These are phyloP conservation scores for Xylariomycetidae sp. DNA, from an alignment of 2,329 filamentous ascomycete genomes.

Conservation along the genomic window DNA sequence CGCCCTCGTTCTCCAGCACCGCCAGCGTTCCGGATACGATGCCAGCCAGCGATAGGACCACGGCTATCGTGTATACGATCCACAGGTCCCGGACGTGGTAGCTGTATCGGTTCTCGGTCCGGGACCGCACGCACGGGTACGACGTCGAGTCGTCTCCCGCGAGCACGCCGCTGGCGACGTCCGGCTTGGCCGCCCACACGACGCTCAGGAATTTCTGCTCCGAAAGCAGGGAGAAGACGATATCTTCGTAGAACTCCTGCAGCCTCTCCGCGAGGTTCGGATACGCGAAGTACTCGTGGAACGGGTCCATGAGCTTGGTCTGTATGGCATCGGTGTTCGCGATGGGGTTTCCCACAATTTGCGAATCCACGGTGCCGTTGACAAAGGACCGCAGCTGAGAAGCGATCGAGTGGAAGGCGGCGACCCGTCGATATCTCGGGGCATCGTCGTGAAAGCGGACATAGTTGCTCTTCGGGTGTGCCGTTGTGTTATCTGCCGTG, in stretches of 20 bases:
- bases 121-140: conserved; percentile 29
- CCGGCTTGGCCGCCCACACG: conserved; percentile 29
- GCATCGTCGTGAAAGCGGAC: conserved; percentile 21
- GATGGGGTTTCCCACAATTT: conserved; percentile 18
- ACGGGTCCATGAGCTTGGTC: conserved; percentile 36
- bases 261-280: conserved; percentile 23
- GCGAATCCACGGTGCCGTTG: conserved; percentile 27
- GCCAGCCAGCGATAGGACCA: conserved; percentile 23
- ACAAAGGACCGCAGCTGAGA: conserved; percentile 27
- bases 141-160: conserved; percentile 11
- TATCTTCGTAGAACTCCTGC: conserved; percentile 32
- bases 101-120: conserved; percentile 28
- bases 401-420: conserved; percentile 33
- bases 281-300: conserved; percentile 27
- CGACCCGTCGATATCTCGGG: conserved; percentile 25
- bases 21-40: conserved; percentile 30
- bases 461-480: conserved; percentile 26
- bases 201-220: conserved; percentile 31
- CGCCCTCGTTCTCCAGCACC: conserved; percentile 30
- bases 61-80: conserved; percentile 30
- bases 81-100: conserved; percentile 32
- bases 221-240: conserved; percentile 31
- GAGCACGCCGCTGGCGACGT: conserved; percentile 19
- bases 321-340: conserved; percentile 32
- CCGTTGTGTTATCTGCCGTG: conserved; percentile 30